Conservation (phyloP, 495 filamentous ascomycete genomes). For the Viridothelium virens region DNA sequence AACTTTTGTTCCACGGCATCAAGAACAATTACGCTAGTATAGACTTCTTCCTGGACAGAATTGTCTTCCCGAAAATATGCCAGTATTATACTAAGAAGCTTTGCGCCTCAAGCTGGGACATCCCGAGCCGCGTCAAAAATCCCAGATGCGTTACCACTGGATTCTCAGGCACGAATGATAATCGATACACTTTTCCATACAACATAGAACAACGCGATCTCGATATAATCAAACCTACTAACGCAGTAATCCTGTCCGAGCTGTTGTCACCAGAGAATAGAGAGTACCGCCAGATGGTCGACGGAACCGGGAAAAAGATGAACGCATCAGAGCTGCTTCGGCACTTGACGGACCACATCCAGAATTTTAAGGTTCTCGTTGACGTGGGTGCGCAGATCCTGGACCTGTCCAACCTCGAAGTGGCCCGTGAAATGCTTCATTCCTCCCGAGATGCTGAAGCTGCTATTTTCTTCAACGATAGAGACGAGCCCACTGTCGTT, state of each 20-base stretch:
- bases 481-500: conserved; percentile 40
- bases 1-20: conserved; percentile 46
- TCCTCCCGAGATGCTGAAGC: conserved; percentile 34
- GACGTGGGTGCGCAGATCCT: conserved; percentile 70
- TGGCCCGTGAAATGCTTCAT: conserved; percentile 47
- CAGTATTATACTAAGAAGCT: conserved; percentile 58
- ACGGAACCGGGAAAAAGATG: conserved; percentile 12
- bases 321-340: conserved; percentile 43
- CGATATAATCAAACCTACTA: conserved; percentile 51
- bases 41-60: conserved; percentile 53
- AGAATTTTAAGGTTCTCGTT: conserved; percentile 51
- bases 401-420: conserved; percentile 49
- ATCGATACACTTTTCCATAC: conserved; percentile 48
- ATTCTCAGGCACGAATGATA: conserved; percentile 70
- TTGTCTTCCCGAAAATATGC: conserved; percentile 60
- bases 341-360: conserved; percentile 36
- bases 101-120: conserved; percentile 63
- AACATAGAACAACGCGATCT: conserved; percentile 50
- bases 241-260: conserved; percentile 53
- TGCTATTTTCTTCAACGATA: conserved; percentile 43
- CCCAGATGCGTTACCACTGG: conserved; percentile 47
- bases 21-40: conserved; percentile 45
- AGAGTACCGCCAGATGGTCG: conserved; percentile 24
- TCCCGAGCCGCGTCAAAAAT: conserved; percentile 39
- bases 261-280: conserved; percentile 52